A percentile compares a stretch with the other conserved stretches of the same genome.
phyloP scores from a whole-genome alignment of 2,329 filamentous ascomycete genomes.

The Cladophialophora yegresii region DNA sequence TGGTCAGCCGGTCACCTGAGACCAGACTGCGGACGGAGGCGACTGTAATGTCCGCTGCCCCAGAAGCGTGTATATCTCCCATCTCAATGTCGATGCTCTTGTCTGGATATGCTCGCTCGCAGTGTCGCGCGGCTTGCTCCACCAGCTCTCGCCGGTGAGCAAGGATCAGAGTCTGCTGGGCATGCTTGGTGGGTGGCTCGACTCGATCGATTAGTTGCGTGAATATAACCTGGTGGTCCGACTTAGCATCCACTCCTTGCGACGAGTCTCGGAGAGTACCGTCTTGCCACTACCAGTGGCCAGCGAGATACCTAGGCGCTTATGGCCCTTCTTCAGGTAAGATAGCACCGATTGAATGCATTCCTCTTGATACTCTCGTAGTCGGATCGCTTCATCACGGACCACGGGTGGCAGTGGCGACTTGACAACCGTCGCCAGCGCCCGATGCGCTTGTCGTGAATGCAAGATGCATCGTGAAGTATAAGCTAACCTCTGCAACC shows the following conservation, averaged over 20 bases:
- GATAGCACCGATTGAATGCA: slow-evolving; percentile 79
- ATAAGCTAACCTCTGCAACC: slow-evolving; percentile 36
- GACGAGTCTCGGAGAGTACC: slow-evolving; percentile 49
- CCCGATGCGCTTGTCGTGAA: slow-evolving; percentile 33
- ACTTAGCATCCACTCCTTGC: slow-evolving; percentile 4
- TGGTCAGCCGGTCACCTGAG: slow-evolving; percentile 72
- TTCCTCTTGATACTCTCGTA: slow-evolving; percentile 87
- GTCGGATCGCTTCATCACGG: slow-evolving; percentile 53
- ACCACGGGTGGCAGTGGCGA: slow-evolving; percentile 19
- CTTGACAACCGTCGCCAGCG: slow-evolving; percentile 33
- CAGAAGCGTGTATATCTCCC: slow-evolving; percentile 74
- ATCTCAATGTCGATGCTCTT: slow-evolving; percentile 89
- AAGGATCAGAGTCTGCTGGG: slow-evolving; percentile 81
- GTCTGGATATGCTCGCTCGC: slow-evolving; percentile 73
- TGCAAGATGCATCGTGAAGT: slow-evolving; percentile 17
- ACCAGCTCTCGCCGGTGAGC: slow-evolving; percentile 92
- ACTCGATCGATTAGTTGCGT: slow-evolving; percentile 88
- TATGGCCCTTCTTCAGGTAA: slow-evolving; percentile 70
- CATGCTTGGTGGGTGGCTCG: slow-evolving; percentile 55
- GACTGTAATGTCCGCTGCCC: slow-evolving; percentile 85
- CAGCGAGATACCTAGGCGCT: slow-evolving; percentile 78
- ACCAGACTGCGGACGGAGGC: slow-evolving; percentile 85
- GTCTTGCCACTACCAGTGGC: slow-evolving; percentile 91
- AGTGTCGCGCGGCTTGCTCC: slow-evolving; percentile 88
- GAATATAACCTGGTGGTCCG: slow-evolving; percentile 71